phyloP scores from a whole-genome alignment of 164 flowering plant genomes.

The Pachysandra terminalis region DNA sequence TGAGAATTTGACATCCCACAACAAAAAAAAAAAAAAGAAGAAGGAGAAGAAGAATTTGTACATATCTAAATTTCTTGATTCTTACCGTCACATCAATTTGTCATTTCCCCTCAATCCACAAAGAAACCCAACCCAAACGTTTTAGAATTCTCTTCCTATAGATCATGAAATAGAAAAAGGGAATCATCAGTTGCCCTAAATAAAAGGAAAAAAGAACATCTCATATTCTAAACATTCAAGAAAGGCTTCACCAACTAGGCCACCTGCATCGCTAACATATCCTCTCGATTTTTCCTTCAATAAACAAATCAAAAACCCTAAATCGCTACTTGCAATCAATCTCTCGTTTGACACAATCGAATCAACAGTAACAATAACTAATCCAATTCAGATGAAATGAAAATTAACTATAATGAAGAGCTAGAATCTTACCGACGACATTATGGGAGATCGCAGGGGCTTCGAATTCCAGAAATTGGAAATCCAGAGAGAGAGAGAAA shows the following conservation, averaged over 20 bases:
- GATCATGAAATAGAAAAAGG: too few species aligned
- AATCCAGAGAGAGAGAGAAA: neutral
- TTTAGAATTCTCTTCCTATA: too few species aligned
- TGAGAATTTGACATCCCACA: too few species aligned
- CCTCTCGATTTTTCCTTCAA: neutral
- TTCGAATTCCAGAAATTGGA: neutral
- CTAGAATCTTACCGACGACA: constrained; percentile 13
- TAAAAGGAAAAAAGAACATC: neutral
- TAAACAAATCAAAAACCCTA: neutral
- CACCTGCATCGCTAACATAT: neutral
- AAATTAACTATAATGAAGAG: neutral
- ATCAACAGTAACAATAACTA: neutral
- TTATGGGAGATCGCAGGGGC: constrained; percentile 10
- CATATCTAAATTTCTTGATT: too few species aligned
- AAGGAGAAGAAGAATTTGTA: too few species aligned
- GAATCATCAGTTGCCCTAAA: neutral
- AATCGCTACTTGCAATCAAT: neutral
- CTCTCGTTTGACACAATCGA: neutral
- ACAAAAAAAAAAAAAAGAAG: too few species aligned
- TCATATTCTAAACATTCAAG: neutral
- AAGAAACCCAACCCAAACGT: too few species aligned
- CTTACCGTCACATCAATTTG: too few species aligned
- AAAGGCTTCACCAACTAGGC: neutral
- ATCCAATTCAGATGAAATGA: neutral
- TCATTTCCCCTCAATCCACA: too few species aligned